These are phyloP conservation scores for Chlorella vulgaris DNA, from an alignment of 139 green algal species.

Conservation along the genomic window DNA sequence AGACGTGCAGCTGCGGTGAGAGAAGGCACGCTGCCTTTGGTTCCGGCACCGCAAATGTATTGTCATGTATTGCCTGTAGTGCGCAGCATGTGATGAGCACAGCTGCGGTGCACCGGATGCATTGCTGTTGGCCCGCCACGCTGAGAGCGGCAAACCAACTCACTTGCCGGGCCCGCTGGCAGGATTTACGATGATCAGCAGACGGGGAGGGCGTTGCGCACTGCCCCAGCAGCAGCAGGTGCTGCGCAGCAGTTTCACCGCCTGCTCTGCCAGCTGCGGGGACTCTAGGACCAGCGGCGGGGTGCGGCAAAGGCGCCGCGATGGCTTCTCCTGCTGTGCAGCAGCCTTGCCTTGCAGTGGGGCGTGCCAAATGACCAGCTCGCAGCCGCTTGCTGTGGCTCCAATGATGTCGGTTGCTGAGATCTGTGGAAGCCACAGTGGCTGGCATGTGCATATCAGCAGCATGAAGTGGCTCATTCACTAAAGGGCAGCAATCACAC, in stretches of 20 bases:
- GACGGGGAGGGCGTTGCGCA: conserved; percentile 1
- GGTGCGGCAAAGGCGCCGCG: conserved; percentile 15
- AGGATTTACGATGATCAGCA: conserved; percentile 74
- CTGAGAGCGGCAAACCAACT: conserved; percentile 7
- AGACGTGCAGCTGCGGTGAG: too few species aligned
- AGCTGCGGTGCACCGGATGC: too few species aligned
- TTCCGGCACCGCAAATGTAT: too few species aligned
- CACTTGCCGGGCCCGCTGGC: conserved; percentile 62
- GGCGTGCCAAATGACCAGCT: conserved; percentile 13
- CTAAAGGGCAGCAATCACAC: neutral
- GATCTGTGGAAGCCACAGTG: neutral
- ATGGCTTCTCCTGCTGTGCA: neutral
- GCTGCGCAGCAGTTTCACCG: neutral
- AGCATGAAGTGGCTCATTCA: neutral
- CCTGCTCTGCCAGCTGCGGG: neutral
- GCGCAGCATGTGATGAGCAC: too few species aligned
- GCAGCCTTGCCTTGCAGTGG: neutral
- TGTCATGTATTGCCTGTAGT: too few species aligned
- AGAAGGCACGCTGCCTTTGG: too few species aligned
- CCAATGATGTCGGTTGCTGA: neutral
- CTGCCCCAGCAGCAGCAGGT: conserved; percentile 35
- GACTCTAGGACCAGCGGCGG: conserved; percentile 10
- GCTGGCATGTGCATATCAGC: neutral
- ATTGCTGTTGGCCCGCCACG: too few species aligned
- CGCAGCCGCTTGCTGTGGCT: neutral